Evolutionary conservation across 257 asterid species (phyloP).

Genomic region (Linaria vulgaris): DNA sequence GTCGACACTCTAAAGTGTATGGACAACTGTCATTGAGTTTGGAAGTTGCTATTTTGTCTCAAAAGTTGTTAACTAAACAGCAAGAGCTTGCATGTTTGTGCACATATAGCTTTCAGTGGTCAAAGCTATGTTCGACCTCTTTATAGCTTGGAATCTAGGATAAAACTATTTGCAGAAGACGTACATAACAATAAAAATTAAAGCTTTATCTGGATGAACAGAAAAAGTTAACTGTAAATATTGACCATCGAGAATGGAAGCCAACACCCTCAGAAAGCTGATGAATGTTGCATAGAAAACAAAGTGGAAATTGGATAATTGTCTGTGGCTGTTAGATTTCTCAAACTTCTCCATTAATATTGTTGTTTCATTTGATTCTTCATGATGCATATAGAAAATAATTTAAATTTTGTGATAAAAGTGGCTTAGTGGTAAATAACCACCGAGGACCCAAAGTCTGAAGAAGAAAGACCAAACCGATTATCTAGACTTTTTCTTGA

Average conservation of each 20-base stretch:
- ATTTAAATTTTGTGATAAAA: not conserved
- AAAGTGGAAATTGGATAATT: not conserved
- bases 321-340: slow-evolving; percentile 12
- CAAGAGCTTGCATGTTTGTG: slow-evolving; percentile 10
- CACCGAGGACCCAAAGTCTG: slow-evolving; percentile 5
- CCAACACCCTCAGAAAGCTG: slow-evolving; percentile 9
- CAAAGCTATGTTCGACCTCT: not conserved
- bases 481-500: slow-evolving; percentile 15
- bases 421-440: slow-evolving; percentile 10
- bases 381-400: slow-evolving; percentile 1
- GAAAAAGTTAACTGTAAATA: slow-evolving; percentile 2
- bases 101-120: not conserved
- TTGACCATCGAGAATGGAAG: not conserved
- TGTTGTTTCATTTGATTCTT: not conserved
- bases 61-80: slow-evolving; percentile 12
- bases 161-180: not conserved
- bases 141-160: slow-evolving; percentile 20
- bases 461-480: slow-evolving; percentile 17
- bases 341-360: slow-evolving; percentile 10
- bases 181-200: not conserved
- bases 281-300: slow-evolving; percentile 14
- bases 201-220: slow-evolving; percentile 8
- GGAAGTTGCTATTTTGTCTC: slow-evolving; percentile 3
- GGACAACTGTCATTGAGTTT: slow-evolving; percentile 19
- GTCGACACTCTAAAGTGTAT: slow-evolving; percentile 14